Percentiles rank a stretch among this genome's conserved stretches.
Conservation (phyloP, 2,329 filamentous ascomycete species). For the Arachnomyces sp. region DNA sequence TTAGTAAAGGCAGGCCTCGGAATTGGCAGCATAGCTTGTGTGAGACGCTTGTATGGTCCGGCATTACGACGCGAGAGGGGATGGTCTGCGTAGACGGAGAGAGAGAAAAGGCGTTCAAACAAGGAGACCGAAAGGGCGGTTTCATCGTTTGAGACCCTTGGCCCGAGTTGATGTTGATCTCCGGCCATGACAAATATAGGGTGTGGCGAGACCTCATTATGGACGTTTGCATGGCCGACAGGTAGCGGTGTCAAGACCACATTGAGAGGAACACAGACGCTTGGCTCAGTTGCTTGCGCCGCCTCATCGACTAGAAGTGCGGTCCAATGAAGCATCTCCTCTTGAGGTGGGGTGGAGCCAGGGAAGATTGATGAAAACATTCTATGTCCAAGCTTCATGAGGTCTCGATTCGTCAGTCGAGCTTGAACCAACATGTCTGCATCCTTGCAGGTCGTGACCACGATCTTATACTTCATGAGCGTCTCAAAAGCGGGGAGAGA, state of each 20-base stretch:
- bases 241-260: constrained; percentile 31
- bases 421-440: constrained; percentile 36
- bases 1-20: constrained; percentile 38
- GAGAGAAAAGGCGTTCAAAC: constrained; percentile 35
- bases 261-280: constrained; percentile 33
- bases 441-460: constrained; percentile 38
- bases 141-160: constrained; percentile 29
- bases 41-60: constrained; percentile 13
- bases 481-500: constrained; percentile 31
- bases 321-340: constrained; percentile 32
- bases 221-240: constrained; percentile 2
- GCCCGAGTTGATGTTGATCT: constrained; percentile 39
- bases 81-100: constrained; percentile 32
- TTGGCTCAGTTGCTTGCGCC: constrained; percentile 39
- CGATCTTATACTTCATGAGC: constrained; percentile 34
- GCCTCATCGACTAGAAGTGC: constrained; percentile 41
- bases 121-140: constrained; percentile 29
- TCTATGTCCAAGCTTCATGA: constrained; percentile 29
- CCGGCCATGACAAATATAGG: constrained; percentile 41
- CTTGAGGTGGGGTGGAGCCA: constrained; percentile 6
- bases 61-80: constrained; percentile 29
- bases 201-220: not conserved
- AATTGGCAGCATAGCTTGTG: constrained; percentile 31
- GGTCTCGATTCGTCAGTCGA: constrained; percentile 36
- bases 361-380: constrained; percentile 26